Percentiles rank a stretch among this genome's conserved stretches.
phyloP scores from a whole-genome alignment of 345 rosid species.

The Arabis alpina region DNA sequence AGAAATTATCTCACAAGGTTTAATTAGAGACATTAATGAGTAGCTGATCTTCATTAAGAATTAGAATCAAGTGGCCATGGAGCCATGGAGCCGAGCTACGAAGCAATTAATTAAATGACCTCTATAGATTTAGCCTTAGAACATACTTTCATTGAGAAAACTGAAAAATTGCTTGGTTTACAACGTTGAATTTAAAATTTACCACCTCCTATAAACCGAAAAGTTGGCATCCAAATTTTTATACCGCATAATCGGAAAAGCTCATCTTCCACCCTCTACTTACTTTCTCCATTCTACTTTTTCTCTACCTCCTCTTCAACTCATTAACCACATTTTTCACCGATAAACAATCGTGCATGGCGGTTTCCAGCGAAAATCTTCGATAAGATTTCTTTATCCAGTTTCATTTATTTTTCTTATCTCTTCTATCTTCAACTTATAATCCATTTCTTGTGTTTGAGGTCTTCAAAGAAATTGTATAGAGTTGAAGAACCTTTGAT shows the following conservation, averaged over 20 bases:
- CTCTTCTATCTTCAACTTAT: neutral
- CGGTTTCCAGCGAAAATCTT: neutral
- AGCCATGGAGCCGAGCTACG: constrained; percentile 9
- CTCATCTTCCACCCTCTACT: neutral
- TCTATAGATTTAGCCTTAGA: neutral
- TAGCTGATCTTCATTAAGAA: neutral
- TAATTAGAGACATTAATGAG: constrained; percentile 1
- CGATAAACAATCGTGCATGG: neutral
- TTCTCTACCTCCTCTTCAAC: neutral
- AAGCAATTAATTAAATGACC: constrained; percentile 6
- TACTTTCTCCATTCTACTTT: neutral
- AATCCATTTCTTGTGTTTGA: neutral
- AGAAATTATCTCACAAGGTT: neutral
- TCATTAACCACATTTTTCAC: neutral
- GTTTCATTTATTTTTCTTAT: neutral
- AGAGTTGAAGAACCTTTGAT: neutral
- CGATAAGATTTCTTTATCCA: neutral
- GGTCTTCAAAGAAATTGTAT: neutral
- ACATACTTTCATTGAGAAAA: no score
- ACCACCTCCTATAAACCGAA: neutral
- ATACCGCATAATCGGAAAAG: neutral
- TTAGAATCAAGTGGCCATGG: constrained; percentile 5
- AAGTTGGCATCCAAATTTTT: neutral
- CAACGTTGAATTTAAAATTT: neutral
- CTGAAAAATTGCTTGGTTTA: neutral